These are phyloP conservation scores for Blastosporella zonata DNA, from an alignment of 1,284 basidiomycete genomes.

Conservation along the genomic window DNA sequence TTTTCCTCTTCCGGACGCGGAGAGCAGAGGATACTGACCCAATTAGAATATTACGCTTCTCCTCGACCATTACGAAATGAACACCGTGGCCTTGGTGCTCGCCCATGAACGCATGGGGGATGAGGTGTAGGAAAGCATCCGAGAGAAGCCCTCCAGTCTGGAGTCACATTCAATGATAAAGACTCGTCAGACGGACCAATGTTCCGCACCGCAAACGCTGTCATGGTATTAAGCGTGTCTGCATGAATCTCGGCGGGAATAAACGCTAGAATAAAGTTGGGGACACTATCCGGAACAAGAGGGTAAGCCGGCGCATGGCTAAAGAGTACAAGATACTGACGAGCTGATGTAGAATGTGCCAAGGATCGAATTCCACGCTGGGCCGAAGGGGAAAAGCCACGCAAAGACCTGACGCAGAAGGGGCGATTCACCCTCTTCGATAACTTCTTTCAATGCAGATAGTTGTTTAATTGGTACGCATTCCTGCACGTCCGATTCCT, in stretches of 20 bases:
- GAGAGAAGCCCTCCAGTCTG: slow-evolving; percentile 87
- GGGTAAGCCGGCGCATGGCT: not conserved
- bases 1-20: not conserved
- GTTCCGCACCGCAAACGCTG: slow-evolving; percentile 67
- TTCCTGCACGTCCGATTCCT: slow-evolving; percentile 51
- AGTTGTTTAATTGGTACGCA: slow-evolving; percentile 57
- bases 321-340: slow-evolving; percentile 43
- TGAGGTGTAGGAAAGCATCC: slow-evolving; percentile 86
- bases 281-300: slow-evolving; percentile 52
- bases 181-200: slow-evolving; percentile 13
- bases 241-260: slow-evolving; percentile 83
- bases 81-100: slow-evolving; percentile 71
- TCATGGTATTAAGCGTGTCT: slow-evolving; percentile 88
- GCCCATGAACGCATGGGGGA: slow-evolving; percentile 88
- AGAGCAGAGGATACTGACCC: slow-evolving; percentile 50
- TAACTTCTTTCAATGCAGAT: slow-evolving; percentile 52
- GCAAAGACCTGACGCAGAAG: slow-evolving; percentile 75
- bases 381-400: slow-evolving; percentile 81
- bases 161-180: slow-evolving; percentile 12
- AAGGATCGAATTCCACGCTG: slow-evolving; percentile 82
- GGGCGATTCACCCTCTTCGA: slow-evolving; percentile 64
- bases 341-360: slow-evolving; percentile 94
- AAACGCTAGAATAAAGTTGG: slow-evolving; percentile 89
- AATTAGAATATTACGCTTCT: slow-evolving; percentile 85
- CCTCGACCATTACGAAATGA: slow-evolving; percentile 79